Base-by-base conservation (phyloP, 257 asterid genomes). In the Parsonsia alboflavescens region DNA sequence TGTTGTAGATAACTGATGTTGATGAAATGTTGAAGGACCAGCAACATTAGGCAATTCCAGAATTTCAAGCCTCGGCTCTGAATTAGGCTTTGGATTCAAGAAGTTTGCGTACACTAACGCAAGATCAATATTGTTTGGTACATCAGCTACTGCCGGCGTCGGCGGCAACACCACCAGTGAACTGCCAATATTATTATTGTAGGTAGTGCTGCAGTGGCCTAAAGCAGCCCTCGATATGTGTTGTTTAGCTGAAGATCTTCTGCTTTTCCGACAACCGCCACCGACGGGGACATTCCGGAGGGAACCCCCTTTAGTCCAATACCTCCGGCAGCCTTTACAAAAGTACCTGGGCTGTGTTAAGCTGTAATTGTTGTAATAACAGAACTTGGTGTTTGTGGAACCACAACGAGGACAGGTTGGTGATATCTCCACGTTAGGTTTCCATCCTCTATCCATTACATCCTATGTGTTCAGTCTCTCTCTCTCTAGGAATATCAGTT, bases 231-330 rank as follows among this genome's bases (percentile, higher is more conserved):
- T 75, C 8, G 78, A 62, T 16, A 17, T 52, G 71, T 52, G 39
- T 33, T 33, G 39, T 3, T 33, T 33, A 21, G 8, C 33, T 26
- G 46, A 36, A 24, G 76, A 57, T 39, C 93, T 63, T 39, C 95
- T 24, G 84, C 79, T 86, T 53, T 87, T 90, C 36, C 96, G 88
- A 44, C 92, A 91, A 7, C 93, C 96, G 9, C 97, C 97, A 13
- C 97, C 97, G 0, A 89, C 62, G 1, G 97, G 96, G 2, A 91
- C 91, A 76, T 89, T 89, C 41, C 97, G 84, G 16, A 91, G 93
- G 28, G 96, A 91, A 19, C 97, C 97, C 0, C 96, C 97, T 81
- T 84, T 88, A 6, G 97, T 91, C 97, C 97, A 91, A 71, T 91
- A 91, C 76, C 97, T 83, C 59, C 96, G 70, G 59, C 97, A 91